Percentiles rank a stretch among this genome's conserved stretches.
Evolutionary conservation across 148 eudicot genomes (phyloP).

Genomic region (Limonium bicolor): DNA sequence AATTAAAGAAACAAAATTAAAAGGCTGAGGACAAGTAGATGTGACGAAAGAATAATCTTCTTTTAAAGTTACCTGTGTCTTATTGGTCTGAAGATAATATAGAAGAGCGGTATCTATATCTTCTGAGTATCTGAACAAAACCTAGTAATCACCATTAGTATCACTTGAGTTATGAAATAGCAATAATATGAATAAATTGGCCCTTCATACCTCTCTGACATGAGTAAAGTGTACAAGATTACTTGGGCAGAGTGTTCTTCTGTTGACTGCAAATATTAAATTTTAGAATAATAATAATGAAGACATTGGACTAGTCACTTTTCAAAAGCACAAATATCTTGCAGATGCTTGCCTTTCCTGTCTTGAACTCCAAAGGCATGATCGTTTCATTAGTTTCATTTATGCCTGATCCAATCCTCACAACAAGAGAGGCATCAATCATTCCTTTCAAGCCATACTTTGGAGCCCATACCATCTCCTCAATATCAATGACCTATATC

Average conservation of each 20-base stretch:
- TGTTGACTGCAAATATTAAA: conserved; percentile 41
- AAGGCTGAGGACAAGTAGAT: not conserved
- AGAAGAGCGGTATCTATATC: conserved; percentile 69
- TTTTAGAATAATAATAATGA: conserved; percentile 2
- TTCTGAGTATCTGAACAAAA: conserved; percentile 43
- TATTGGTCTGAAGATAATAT: conserved; percentile 85
- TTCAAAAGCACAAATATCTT: conserved; percentile 40
- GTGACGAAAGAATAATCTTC: not conserved
- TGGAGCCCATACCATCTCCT: conserved; percentile 99
- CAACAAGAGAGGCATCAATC: conserved; percentile 86
- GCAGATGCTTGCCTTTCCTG: conserved; percentile 86
- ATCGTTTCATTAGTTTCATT: conserved; percentile 33
- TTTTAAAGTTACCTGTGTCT: conserved; percentile 49
- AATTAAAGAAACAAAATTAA: no score
- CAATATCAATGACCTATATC: conserved; percentile 84
- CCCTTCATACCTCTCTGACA: conserved; percentile 72
- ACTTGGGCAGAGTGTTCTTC: conserved; percentile 95
- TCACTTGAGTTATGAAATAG: no score
- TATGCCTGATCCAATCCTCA: conserved; percentile 22
- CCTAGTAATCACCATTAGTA: not conserved
- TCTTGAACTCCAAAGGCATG: conserved; percentile 93
- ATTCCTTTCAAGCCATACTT: conserved; percentile 95
- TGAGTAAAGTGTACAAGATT: conserved; percentile 82
- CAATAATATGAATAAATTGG: conserved; percentile 1
- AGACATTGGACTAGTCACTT: not conserved